A percentile compares a stretch with the other conserved stretches of the same genome.
These are phyloP conservation scores for Arthrobotrys iridis DNA, from an alignment of 2,329 filamentous ascomycete species.

Conservation along the genomic window DNA sequence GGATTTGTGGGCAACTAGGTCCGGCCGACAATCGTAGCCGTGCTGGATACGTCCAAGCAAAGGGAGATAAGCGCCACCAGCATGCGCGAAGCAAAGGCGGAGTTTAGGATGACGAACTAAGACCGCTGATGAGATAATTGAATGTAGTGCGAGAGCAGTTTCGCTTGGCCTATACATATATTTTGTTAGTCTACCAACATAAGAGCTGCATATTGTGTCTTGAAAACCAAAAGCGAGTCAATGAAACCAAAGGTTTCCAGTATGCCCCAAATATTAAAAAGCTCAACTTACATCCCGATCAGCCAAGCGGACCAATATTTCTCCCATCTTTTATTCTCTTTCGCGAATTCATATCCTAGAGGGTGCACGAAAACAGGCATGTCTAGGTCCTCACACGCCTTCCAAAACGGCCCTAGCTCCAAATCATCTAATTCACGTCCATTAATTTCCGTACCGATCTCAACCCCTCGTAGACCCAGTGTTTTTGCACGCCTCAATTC, in stretches of 20 bases:
- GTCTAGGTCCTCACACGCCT: conserved; percentile 59
- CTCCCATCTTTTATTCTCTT: conserved; percentile 60
- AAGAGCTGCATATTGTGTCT: background rate
- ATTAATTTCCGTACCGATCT: conserved; percentile 60
- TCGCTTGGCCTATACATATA: conserved; percentile 58
- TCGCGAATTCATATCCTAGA: conserved; percentile 60
- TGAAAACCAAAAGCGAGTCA: background rate
- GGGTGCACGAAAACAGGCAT: conserved; percentile 61
- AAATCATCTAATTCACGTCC: conserved; percentile 60
- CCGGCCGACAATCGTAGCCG: conserved; percentile 61
- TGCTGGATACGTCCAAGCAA: conserved; percentile 61
- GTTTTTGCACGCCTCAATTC: conserved; percentile 59
- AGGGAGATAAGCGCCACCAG: conserved; percentile 61
- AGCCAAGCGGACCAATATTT: conserved; percentile 61
- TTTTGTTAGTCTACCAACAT: background rate
- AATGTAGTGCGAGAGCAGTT: conserved; percentile 60
- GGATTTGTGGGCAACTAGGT: conserved; percentile 60
- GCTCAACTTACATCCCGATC: conserved; percentile 59
- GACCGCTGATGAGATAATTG: conserved; percentile 59
- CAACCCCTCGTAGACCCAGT: conserved; percentile 59
- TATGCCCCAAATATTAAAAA: too few relatives aligned
- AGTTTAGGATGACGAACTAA: conserved; percentile 59
- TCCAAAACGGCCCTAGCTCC: conserved; percentile 59
- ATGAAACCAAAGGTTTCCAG: too few relatives aligned
- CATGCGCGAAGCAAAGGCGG: conserved; percentile 61